Evolutionary conservation across 345 rosid species (phyloP), one percentile per base, ranked within the genome.

Genomic region (Salix udensis): DNA sequence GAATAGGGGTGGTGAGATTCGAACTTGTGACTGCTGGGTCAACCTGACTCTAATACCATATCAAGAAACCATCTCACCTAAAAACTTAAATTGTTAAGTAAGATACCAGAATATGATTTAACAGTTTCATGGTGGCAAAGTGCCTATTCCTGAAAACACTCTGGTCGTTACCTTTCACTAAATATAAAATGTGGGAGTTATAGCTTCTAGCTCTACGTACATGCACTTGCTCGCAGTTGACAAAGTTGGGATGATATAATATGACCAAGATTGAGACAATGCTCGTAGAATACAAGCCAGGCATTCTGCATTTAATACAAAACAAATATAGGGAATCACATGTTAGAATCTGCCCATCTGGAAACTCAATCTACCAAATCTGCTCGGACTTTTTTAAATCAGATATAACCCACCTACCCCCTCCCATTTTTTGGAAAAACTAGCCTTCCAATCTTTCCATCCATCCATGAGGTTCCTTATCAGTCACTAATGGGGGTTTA

Each of bases 321-420:
- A 40, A 73, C 40, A 73, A 28, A 24, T 26, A 36, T 65, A 65
- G 19, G 14, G 11, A 24, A 30, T 44, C 55, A 55, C 42, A 55
- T 53, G 42, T 10, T 68, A 52, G 69, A 23, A 61, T 69, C 79
- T 70, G 74, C 19, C 48, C 37, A n/a, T 30, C 68, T 70, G 74
- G 73, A 62, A 67, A 67, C 23, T 24, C 65, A 67, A 36, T 6
- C 40, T 53, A 52, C 44, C 72, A 52, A 14, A 37, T 67, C 37
- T 75, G 50, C 66, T 74, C 7, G 13, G 53, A 37, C 26, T 14
- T 48, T 21, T 5, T 9, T 37, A 65, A 21, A 65, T 30, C 61
- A 74, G 42, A 65, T 19, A 9, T 0, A 62, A 19, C 65, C 70
- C 62, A 74, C 48, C 44, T 46, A 10, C 42, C 44, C 13, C 31